Percentiles rank a stretch among this genome's conserved stretches.
These are phyloP conservation scores for Cercophora samala DNA, from an alignment of 495 filamentous ascomycete genomes.

Conservation along the genomic window DNA sequence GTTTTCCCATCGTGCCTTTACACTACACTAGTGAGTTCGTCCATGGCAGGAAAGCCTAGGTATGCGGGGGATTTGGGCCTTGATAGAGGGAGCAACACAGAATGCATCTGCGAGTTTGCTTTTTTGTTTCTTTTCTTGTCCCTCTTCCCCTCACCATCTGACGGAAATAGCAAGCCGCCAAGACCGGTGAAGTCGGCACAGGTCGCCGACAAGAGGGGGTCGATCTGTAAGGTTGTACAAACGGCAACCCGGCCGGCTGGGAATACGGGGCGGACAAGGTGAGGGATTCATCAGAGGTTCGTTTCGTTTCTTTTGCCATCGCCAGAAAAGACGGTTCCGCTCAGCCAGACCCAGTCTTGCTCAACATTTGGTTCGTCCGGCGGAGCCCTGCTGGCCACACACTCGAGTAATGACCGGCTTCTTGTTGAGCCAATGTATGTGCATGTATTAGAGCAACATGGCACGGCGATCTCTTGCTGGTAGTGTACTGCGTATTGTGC, in stretches of 20 bases:
- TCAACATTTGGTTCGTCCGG: background rate
- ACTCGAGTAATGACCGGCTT: background rate
- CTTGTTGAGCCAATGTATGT: background rate
- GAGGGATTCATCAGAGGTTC: background rate
- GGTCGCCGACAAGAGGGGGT: constrained; percentile 13
- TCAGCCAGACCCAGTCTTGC: background rate
- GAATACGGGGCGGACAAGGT: constrained; percentile 7
- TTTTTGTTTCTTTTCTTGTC: background rate
- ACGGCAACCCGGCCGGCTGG: constrained; percentile 22
- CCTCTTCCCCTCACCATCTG: background rate
- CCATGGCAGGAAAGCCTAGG: background rate
- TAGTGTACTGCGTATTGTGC: background rate
- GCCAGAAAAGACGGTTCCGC: background rate
- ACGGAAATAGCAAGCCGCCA: constrained; percentile 9
- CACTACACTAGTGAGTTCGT: background rate
- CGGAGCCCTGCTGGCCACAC: background rate
- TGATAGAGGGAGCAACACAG: background rate
- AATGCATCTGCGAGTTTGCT: background rate
- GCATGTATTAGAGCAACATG: background rate
- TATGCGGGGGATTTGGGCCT: background rate
- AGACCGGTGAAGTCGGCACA: constrained; percentile 17
- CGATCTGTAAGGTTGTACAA: constrained; percentile 14
- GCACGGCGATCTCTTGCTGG: background rate
- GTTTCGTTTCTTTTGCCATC: constrained; percentile 2
- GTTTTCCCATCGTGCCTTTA: background rate